phyloP scores from a whole-genome alignment of 148 eudicot genomes.

The Chenopodium suecicum region DNA sequence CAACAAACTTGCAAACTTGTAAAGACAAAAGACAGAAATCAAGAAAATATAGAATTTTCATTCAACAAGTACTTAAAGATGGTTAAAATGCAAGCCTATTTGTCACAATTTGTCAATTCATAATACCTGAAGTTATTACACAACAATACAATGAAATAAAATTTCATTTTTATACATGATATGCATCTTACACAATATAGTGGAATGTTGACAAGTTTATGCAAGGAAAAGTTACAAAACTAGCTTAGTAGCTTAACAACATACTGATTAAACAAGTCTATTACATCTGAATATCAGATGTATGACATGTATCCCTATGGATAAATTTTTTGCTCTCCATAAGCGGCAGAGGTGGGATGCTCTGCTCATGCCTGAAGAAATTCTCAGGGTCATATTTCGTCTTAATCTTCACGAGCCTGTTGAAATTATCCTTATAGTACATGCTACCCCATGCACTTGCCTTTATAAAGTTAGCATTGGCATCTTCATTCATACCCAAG shows the following conservation, averaged over 20 bases:
- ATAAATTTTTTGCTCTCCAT: conserved; percentile 15
- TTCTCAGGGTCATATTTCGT: conserved; percentile 31
- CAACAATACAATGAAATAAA: not conserved
- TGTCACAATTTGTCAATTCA: not conserved
- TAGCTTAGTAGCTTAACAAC: not conserved
- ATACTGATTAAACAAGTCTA: conserved; percentile 10
- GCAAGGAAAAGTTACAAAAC: conserved; percentile 13
- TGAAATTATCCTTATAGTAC: conserved; percentile 34
- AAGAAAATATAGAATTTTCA: too few species aligned
- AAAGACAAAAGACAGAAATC: too few species aligned
- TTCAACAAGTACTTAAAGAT: too few species aligned
- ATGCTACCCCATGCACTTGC: conserved; percentile 35
- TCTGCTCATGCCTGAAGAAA: conserved; percentile 38
- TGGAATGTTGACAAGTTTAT: not conserved
- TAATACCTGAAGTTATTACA: not conserved
- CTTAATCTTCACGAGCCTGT: conserved; percentile 34
- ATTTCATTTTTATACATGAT: not conserved
- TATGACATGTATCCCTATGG: conserved; percentile 11
- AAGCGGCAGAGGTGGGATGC: conserved; percentile 40
- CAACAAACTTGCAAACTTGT: not conserved
- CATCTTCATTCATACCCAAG: conserved; percentile 32
- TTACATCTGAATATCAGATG: conserved; percentile 9
- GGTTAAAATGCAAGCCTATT: not conserved
- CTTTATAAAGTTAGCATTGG: conserved; percentile 29
- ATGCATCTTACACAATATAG: not conserved